Evolutionary conservation across 345 rosid species (phyloP).

Genomic region (Conringia planisiliqua): DNA sequence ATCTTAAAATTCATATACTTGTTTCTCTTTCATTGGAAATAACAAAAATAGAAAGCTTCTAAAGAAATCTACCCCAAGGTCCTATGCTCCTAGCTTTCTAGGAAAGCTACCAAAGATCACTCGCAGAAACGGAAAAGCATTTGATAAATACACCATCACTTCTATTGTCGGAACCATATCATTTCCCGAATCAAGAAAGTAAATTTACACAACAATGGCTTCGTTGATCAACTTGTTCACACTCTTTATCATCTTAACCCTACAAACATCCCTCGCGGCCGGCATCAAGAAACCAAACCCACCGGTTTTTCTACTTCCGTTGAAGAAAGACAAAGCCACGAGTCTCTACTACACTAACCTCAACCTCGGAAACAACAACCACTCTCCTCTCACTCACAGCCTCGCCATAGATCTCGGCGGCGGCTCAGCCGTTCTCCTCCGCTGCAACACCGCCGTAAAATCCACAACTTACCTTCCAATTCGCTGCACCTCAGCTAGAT

Average conservation of each 20-base stretch:
- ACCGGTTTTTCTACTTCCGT: not conserved
- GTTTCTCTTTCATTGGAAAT: not conserved
- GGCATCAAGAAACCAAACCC: not conserved
- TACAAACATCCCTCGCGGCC: not conserved
- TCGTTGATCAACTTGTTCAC: not conserved
- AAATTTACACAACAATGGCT: not conserved
- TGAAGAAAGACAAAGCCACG: not conserved
- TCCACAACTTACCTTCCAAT: not conserved
- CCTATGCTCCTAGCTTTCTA: not conserved
- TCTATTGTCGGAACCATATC: not conserved
- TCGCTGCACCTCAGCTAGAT: not conserved
- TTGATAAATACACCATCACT: not conserved
- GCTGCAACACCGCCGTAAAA: not conserved
- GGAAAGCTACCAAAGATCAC: not conserved
- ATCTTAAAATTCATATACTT: not conserved
- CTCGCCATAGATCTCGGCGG: not conserved
- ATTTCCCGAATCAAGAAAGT: not conserved
- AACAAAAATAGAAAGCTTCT: not conserved
- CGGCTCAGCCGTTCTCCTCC: not conserved
- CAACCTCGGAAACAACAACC: not conserved
- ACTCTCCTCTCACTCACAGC: not conserved
- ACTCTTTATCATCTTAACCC: not conserved
- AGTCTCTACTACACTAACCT: not conserved
- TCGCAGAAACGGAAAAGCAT: not conserved
- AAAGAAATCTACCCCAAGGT: not conserved